Percentiles rank a stretch among this genome's conserved stretches.
Evolutionary conservation across 1,139 yeast genomes (phyloP).

Genomic region (Saccharomycopsis hybrid): DNA sequence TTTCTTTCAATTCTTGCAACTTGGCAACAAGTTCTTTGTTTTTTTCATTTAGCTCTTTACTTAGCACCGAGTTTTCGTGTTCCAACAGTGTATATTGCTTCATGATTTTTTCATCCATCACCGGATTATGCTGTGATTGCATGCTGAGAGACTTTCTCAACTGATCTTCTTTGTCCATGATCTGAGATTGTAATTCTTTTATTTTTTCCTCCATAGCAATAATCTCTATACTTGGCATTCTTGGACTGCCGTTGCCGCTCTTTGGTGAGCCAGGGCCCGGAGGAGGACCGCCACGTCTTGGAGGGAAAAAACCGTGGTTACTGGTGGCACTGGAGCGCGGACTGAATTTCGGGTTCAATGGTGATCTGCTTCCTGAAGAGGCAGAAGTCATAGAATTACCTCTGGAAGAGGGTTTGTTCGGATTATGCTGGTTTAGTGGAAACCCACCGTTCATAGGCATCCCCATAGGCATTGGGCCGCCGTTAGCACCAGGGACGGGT

Average conservation of each 20-base stretch:
- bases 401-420: too few species aligned
- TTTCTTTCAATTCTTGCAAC: constrained; percentile 18
- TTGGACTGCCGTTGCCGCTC: background rate
- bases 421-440: too few species aligned
- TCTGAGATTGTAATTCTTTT: constrained; percentile 17
- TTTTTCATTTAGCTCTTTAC: constrained; percentile 16
- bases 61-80: constrained; percentile 17
- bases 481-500: background rate
- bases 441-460: background rate
- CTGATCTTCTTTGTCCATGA: constrained; percentile 16
- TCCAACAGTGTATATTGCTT: constrained; percentile 17
- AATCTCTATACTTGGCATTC: constrained; percentile 19
- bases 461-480: too few species aligned
- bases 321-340: too few species aligned
- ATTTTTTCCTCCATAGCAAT: constrained; percentile 21
- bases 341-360: constrained; percentile 17
- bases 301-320: constrained; percentile 17
- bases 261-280: constrained; percentile 5
- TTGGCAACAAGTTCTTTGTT: constrained; percentile 17
- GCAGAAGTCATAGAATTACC: constrained; percentile 6
- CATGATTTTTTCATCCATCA: constrained; percentile 16
- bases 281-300: constrained; percentile 9
- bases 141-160: constrained; percentile 10
- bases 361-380: constrained; percentile 11
- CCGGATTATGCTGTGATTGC: constrained; percentile 3